Percentiles rank a stretch among this genome's conserved stretches.
phyloP scores from a whole-genome alignment of 805 yeast species.

The Starmerella tilneyi region DNA sequence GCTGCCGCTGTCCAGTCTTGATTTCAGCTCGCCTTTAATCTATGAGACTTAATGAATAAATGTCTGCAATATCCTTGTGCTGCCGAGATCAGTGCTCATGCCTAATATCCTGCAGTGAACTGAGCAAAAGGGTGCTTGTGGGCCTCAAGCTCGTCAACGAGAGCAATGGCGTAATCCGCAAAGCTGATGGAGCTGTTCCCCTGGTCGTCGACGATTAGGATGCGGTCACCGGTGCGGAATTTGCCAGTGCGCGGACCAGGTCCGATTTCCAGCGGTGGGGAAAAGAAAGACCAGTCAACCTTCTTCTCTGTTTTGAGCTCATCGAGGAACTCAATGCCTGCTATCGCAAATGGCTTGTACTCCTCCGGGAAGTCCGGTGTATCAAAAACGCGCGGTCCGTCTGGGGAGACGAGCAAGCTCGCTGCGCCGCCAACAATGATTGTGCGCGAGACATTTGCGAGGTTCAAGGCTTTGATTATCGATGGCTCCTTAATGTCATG shows the following conservation, averaged over 20 bases:
- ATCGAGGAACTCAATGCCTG: slow-evolving; percentile 9
- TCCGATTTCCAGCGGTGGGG: slow-evolving; percentile 12
- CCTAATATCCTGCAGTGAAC: slow-evolving; percentile 17
- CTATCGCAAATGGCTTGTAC: slow-evolving; percentile 7
- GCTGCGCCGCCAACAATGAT: slow-evolving; percentile 20
- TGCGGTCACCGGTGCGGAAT: slow-evolving; percentile 12
- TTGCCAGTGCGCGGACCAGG: slow-evolving; percentile 13
- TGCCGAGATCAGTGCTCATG: too few species aligned
- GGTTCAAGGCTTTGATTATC: slow-evolving; percentile 8
- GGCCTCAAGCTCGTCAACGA: slow-evolving; percentile 18
- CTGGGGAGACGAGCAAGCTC: slow-evolving; percentile 10
- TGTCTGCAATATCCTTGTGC: too few species aligned
- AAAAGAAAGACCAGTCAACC: slow-evolving; percentile 17
- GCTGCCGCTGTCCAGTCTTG: too few species aligned
- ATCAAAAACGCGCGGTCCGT: slow-evolving; percentile 16
- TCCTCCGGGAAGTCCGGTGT: slow-evolving; percentile 16
- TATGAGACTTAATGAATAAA: too few species aligned
- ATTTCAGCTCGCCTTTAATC: too few species aligned
- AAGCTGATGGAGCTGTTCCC: slow-evolving; percentile 19
- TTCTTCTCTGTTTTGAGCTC: slow-evolving; percentile 7
- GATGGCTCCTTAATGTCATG: slow-evolving; percentile 7
- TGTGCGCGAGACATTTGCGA: slow-evolving; percentile 14
- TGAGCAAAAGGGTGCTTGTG: slow-evolving; percentile 10
- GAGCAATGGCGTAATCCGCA: slow-evolving; percentile 16
- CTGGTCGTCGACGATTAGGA: slow-evolving; percentile 9